phyloP scores from a whole-genome alignment of 345 rosid species.

The Mercurialis annua region DNA sequence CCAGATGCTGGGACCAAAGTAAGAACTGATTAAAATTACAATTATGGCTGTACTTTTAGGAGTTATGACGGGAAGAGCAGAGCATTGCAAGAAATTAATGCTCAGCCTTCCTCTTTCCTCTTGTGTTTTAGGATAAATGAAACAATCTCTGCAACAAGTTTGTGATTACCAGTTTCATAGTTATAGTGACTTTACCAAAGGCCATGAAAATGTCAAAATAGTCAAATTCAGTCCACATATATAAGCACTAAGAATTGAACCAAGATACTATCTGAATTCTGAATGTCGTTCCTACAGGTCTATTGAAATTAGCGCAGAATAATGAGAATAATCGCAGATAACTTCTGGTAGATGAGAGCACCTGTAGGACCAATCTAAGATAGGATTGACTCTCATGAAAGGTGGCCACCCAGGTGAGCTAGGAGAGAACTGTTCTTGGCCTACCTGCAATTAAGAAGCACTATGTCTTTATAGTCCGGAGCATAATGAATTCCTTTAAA shows the following conservation, averaged over 20 bases:
- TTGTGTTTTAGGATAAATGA: too few species aligned
- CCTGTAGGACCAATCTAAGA: slow-evolving; percentile 99
- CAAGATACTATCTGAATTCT: neutral
- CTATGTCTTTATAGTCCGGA: neutral
- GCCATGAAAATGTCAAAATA: neutral
- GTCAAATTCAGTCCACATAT: neutral
- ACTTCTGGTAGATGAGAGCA: slow-evolving; percentile 20
- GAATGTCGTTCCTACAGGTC: neutral
- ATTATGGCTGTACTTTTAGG: neutral
- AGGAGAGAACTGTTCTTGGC: slow-evolving; percentile 98
- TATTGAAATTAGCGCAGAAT: slow-evolving; percentile 1
- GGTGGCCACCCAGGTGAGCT: slow-evolving; percentile 99
- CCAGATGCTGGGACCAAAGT: neutral
- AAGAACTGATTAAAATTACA: neutral
- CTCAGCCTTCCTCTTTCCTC: neutral
- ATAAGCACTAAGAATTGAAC: neutral
- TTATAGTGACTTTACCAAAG: neutral
- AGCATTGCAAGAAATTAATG: neutral
- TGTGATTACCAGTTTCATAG: neutral
- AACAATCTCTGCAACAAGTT: neutral
- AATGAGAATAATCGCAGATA: slow-evolving; percentile 4
- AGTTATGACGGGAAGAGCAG: neutral
- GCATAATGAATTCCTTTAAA: neutral
- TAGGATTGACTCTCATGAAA: slow-evolving; percentile 99
- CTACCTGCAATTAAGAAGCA: slow-evolving; percentile 49